Percentiles rank a stretch among this genome's conserved stretches.
Evolutionary conservation across 2,329 filamentous ascomycete species (phyloP).

Genomic region (Lecanosticta acicola): DNA sequence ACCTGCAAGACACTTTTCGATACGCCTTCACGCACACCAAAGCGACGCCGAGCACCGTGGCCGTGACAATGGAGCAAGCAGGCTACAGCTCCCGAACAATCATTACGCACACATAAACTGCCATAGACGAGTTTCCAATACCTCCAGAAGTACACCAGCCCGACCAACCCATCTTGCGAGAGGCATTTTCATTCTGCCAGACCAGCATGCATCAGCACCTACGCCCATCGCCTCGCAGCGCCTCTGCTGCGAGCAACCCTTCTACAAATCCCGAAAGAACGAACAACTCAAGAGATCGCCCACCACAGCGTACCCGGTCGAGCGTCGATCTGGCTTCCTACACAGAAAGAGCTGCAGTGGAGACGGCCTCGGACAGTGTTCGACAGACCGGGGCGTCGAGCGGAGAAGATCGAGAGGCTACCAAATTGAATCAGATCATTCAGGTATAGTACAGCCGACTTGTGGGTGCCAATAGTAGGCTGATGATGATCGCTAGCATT

Average conservation of each 20-base stretch:
- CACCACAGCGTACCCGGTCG: conserved; percentile 47
- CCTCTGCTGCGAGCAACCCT: conserved; percentile 66
- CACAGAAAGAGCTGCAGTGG: conserved; percentile 46
- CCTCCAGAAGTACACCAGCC: background rate
- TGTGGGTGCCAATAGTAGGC: background rate
- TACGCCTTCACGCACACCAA: no score
- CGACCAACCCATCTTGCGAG: conserved; percentile 3
- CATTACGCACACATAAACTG: conserved; percentile 15
- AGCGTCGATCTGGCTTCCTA: conserved; percentile 48
- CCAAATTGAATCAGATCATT: conserved; percentile 89
- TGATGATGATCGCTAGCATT: conserved; percentile 58
- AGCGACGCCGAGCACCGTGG: no score
- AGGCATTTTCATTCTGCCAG: background rate
- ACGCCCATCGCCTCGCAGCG: conserved; percentile 64
- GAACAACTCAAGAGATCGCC: conserved; percentile 67
- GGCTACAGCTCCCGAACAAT: conserved; percentile 10
- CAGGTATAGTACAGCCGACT: conserved; percentile 68
- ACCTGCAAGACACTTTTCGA: conserved; percentile 11
- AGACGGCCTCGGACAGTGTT: conserved; percentile 24
- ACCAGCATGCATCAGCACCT: conserved; percentile 80
- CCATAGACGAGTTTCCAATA: background rate
- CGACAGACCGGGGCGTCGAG: conserved; percentile 37
- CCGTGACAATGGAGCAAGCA: conserved; percentile 23
- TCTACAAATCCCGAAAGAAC: conserved; percentile 64
- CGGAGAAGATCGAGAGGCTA: conserved; percentile 57